A percentile compares a stretch with the other conserved stretches of the same genome.
Evolutionary conservation across 2,329 filamentous ascomycete genomes (phyloP).

Genomic region (Albophoma yamanashiensis): DNA sequence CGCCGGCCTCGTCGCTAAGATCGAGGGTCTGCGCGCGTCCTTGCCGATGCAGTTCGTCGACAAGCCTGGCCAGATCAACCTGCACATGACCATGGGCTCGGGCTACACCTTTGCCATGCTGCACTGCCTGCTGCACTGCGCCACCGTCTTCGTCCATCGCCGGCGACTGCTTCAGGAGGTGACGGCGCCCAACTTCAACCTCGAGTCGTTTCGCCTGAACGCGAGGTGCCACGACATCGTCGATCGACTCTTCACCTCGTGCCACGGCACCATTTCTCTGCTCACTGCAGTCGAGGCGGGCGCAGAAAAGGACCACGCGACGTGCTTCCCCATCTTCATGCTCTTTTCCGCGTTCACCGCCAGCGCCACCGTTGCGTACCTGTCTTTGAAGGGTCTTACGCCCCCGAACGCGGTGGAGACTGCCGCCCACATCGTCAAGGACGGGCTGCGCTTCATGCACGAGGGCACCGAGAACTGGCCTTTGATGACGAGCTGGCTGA

Average conservation of each 20-base stretch:
- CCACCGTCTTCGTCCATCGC: constrained; percentile 50
- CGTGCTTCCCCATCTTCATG: constrained; percentile 55
- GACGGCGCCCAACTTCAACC: constrained; percentile 37
- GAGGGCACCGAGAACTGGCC: constrained; percentile 51
- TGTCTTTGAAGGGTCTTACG: constrained; percentile 50
- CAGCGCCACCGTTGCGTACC: constrained; percentile 49
- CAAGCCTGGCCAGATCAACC: constrained; percentile 49
- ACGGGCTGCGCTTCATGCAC: constrained; percentile 47
- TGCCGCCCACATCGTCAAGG: constrained; percentile 43
- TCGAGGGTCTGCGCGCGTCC: constrained; percentile 42
- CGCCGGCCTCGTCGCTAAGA: constrained; percentile 38
- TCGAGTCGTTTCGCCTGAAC: constrained; percentile 41
- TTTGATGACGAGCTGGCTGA: constrained; percentile 47
- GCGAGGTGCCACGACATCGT: constrained; percentile 41
- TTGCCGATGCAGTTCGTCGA: constrained; percentile 50
- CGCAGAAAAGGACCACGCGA: constrained; percentile 44
- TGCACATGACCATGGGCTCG: constrained; percentile 55
- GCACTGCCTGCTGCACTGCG: constrained; percentile 49
- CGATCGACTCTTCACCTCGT: constrained; percentile 46
- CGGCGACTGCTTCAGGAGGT: constrained; percentile 48
- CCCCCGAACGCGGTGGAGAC: constrained; percentile 46
- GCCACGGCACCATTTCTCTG: constrained; percentile 46
- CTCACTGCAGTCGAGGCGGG: constrained; percentile 44
- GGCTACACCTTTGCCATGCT: constrained; percentile 53
- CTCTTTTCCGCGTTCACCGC: constrained; percentile 52